Percentiles rank a stretch among this genome's conserved stretches.
Conservation (phyloP, 371 early-diverging fungal species). For the Actinomortierella ambigua region DNA sequence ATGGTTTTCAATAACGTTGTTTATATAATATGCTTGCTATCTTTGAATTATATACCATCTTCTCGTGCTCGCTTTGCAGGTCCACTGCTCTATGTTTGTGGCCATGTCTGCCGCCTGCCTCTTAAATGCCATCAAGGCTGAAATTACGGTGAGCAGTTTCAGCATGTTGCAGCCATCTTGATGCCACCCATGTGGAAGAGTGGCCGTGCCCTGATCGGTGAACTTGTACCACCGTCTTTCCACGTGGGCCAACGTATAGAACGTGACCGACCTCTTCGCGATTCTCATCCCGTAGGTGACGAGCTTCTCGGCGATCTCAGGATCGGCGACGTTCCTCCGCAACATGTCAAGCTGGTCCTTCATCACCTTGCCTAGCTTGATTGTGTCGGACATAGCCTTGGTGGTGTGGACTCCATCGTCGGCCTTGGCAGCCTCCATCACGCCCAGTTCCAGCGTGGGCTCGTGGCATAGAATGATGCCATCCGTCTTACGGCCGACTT, state of each 20-base stretch:
- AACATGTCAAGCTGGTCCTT: slow-evolving; percentile 9
- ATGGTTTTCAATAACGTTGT: too few species aligned
- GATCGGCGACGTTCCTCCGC: background rate
- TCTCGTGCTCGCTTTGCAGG: too few species aligned
- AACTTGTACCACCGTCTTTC: slow-evolving; percentile 6
- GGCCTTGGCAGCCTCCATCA: slow-evolving; percentile 4
- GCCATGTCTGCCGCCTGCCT: slow-evolving; percentile 2
- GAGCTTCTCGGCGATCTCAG: background rate
- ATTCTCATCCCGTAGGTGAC: slow-evolving; percentile 8
- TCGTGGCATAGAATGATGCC: slow-evolving; percentile 1
- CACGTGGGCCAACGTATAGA: slow-evolving; percentile 1
- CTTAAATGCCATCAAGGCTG: slow-evolving; percentile 5
- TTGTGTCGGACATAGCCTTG: slow-evolving; percentile 5
- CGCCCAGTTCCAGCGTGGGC: background rate
- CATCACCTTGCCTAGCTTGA: slow-evolving; percentile 11
- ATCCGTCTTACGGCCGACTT: slow-evolving; percentile 8
- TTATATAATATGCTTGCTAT: too few species aligned
- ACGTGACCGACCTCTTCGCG: slow-evolving; percentile 1
- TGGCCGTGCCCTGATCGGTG: slow-evolving; percentile 1
- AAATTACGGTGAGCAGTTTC: slow-evolving; percentile 2
- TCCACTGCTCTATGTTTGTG: too few species aligned
- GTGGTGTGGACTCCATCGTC: slow-evolving; percentile 12
- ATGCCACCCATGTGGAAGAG: slow-evolving; percentile 8
- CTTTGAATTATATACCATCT: too few species aligned
- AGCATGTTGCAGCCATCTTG: slow-evolving; percentile 4